phyloP scores from a whole-genome alignment of 2,329 filamentous ascomycete species.

The Alternaria viburni region DNA sequence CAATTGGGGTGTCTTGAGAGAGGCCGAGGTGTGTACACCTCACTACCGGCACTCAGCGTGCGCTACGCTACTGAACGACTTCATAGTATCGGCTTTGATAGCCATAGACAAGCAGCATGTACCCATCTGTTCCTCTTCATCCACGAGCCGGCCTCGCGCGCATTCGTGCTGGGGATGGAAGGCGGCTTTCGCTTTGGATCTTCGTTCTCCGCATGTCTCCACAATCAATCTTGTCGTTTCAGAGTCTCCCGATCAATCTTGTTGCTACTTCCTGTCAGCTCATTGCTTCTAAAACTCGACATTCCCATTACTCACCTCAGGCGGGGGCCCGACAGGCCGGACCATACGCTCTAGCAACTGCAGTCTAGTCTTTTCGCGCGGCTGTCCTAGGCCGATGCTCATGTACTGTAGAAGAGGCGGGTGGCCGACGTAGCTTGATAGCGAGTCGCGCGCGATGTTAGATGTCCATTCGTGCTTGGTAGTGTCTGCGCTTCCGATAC shows the following conservation, averaged over 20 bases:
- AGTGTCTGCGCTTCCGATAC: slow-evolving; percentile 94
- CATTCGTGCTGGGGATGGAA: neutral
- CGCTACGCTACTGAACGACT: slow-evolving; percentile 5
- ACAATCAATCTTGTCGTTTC: neutral
- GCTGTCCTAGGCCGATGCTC: slow-evolving; percentile 85
- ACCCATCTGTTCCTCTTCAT: slow-evolving; percentile 1
- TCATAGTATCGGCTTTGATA: slow-evolving; percentile 6
- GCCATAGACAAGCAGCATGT: slow-evolving; percentile 8
- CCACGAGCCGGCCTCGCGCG: slow-evolving; percentile 5
- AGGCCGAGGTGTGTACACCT: slow-evolving; percentile 5
- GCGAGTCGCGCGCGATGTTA: slow-evolving; percentile 93
- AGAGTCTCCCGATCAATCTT: slow-evolving; percentile 21
- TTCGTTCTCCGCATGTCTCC: neutral
- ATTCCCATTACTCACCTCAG: slow-evolving; percentile 56
- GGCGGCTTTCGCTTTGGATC: slow-evolving; percentile 1
- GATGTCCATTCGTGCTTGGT: slow-evolving; percentile 97
- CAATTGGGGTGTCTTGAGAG: slow-evolving; percentile 9
- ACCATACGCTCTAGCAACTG: slow-evolving; percentile 79
- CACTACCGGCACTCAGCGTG: slow-evolving; percentile 2
- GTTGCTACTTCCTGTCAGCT: slow-evolving; percentile 22
- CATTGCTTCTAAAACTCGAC: neutral
- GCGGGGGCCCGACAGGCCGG: slow-evolving; percentile 69
- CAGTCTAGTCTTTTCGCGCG: slow-evolving; percentile 78
- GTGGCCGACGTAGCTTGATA: slow-evolving; percentile 87
- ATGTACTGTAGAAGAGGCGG: slow-evolving; percentile 88